A percentile compares a stretch with the other conserved stretches of the same genome.
These are phyloP conservation scores for Rhodotorula sp. DNA, from an alignment of 1,284 basidiomycete genomes.

Conservation along the genomic window DNA sequence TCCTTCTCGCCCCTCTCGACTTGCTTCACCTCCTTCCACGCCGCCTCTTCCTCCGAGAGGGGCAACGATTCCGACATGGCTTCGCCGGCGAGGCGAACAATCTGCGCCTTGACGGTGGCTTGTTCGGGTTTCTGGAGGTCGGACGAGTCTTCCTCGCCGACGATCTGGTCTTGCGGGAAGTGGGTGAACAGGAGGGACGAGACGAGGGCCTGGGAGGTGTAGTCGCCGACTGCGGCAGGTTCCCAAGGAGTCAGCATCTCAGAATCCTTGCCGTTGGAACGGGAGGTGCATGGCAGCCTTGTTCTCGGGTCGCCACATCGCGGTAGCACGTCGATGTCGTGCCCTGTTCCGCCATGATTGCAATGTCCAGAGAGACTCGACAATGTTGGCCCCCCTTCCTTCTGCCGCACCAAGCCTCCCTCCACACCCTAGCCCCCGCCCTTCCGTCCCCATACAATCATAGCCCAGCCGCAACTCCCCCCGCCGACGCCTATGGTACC, in stretches of 20 bases:
- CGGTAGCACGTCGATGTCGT: too few relatives aligned
- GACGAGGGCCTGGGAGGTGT: conserved; percentile 84
- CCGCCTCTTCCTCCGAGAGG: conserved; percentile 47
- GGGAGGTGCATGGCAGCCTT: too few relatives aligned
- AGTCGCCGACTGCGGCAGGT: conserved; percentile 71
- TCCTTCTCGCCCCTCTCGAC: conserved; percentile 49
- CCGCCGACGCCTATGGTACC: too few relatives aligned
- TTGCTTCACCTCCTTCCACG: conserved; percentile 55
- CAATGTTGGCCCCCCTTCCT: too few relatives aligned
- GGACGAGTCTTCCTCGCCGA: conserved; percentile 91
- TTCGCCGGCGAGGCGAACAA: conserved; percentile 80
- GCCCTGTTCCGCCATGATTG: too few relatives aligned
- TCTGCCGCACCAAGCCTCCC: not conserved
- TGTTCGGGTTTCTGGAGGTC: conserved; percentile 63
- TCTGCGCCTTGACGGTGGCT: conserved; percentile 51
- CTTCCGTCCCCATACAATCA: not conserved
- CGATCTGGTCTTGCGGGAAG: conserved; percentile 83
- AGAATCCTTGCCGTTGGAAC: too few relatives aligned
- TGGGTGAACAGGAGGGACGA: conserved; percentile 70
- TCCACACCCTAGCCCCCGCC: not conserved
- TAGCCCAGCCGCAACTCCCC: not conserved
- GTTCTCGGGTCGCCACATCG: too few relatives aligned
- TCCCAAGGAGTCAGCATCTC: too few relatives aligned
- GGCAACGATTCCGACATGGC: conserved; percentile 56
- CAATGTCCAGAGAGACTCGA: not conserved